Evolutionary conservation across 257 asterid species (phyloP), one percentile per base, ranked within the genome.

Genomic region (Solanum sparsipilum): DNA sequence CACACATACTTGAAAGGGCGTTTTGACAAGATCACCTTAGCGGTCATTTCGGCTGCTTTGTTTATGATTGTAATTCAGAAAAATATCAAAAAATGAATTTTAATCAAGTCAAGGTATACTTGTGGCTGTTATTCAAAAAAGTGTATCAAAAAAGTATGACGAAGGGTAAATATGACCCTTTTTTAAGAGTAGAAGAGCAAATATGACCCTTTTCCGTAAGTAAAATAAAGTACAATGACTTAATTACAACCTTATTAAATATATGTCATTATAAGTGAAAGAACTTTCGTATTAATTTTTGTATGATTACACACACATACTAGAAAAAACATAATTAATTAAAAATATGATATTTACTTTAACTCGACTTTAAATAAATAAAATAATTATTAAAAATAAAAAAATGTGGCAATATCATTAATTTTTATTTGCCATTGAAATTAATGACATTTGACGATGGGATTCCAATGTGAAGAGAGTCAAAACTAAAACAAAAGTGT

Each of bases 1-100:
- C 87, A 70, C 75, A 89, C 91, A 21, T 82, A 87, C 86, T 35
- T 88, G 81, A 88, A 89, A 83, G 91, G 89, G 52, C 81, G 87
- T 27, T 48, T 18, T 6, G 89, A 75, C 73, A 86, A 83, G 88
- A 21, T 89, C 27, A 89, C 91, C 41, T 89, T 89, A 32, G 91
- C 44, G 44, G 44, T 38, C 44, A 8, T 38, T 38, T 38, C 11
- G 44, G 84, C 86, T 48, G 79, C 89, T 5, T 11, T 89, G 39
- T 73, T n/a, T 83, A 86, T 74, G 46, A 87, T 89, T 67, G 91
- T 89, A 9, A 39, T 39, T 39, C 46, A 9, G 13, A 3, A 39
- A 39, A 39, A 39, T 39, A 9, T 39, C 46, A 39, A 39, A 9
- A 39, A 39, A 2, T 9, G 46, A 39, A 39, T 39, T 39, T 39